Base-by-base conservation (phyloP, 306 rosid genomes). In the Alnus glutinosa region DNA sequence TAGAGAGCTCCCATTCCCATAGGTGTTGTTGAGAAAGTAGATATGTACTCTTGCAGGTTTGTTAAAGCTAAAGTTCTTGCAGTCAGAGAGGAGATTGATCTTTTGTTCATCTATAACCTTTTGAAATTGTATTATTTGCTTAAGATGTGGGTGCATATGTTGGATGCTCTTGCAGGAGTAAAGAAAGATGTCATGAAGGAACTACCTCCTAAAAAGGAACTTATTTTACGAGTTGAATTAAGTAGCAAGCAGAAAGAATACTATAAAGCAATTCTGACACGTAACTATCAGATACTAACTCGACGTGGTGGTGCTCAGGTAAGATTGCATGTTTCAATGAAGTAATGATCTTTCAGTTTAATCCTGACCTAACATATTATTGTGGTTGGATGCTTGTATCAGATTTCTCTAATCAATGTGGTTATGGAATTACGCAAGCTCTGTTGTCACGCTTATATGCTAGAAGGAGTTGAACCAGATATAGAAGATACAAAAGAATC, bases 111-210 rank as follows among this genome's bases (percentile, higher is more conserved):
- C 54, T 28, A 69, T 19, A 4, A 69, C 44, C 12, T 18, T 67
- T 50, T 1, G 3, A 36, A 3, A 77, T 50, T 5, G 30, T 52
- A 13, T 64, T 70, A 59, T 64, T 77, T 77, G 57, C 70, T 54
- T 44, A 75, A 57, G 72, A 39, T 73, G 75, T 71, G 66, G 55
- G 44, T 79, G 72, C 47, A 74, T 70, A 37, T 73, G 47, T 77
- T 78, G 75, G 34, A 19, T 88, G 80, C 77, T 77, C 74, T 71
- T 86, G 75, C 91, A 95, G 99, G 99, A 87, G 97, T 96, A 85
- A 96, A 96, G 85, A 96, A 93, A 85, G 99, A 96, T 83, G 99
- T 96, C 80, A 91, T 96, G 99, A 96, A 96, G 90, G 99, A 96
- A 47, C 79, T 96, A 55, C 99, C 99, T 81, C 99, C 99, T 51